Evolutionary conservation across 2,329 filamentous ascomycete genomes (phyloP), one percentile per base, ranked within the genome.

Genomic region (Cryphonectria radicalis): DNA sequence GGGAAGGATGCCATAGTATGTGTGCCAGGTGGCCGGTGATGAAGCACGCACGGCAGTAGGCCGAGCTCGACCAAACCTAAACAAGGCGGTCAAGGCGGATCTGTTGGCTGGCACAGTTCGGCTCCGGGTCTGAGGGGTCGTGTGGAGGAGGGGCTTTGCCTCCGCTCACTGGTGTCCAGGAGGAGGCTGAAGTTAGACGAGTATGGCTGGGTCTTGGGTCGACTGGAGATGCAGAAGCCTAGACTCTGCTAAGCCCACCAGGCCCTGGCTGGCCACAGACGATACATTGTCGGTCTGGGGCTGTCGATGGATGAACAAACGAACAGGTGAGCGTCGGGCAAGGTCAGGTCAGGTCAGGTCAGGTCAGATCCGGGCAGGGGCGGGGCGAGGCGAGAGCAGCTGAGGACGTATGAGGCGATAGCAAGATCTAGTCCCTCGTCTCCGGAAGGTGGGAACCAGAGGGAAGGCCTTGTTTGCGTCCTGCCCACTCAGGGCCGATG

Each of bases 121-220:
- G 66, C 37, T 46, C 66, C 66, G 66, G 40, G 66, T 67, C 43
- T 67, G 66, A 59, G 66, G 42, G 35, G 53, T 67, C 28, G 32
- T 60, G 66, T 66, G 64, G 43, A 53, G 46, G 50, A 40, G 32
- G 59, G 59, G 59, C 43, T 32, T 32, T 25, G 65, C 65, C 53
- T 43, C 65, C 35, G 65, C 50, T 43, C 22, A 32, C 66, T 22
- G 42, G 55, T 28, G 22, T 10, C 32, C 53, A 67, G 65, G 53
- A 67, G 65, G 50, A 40, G 65, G 50, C 65, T 67, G 50, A 59
- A 64, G 62, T 63, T 63, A 63, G 60, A 63, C 60, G 60, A 63
- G 60, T 42, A 32, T 43, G 60, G 60, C 13, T 32, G 37, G 17
- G 40, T 63, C 60, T 60, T 6, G 17, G 57, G 28, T 28, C 32